Conservation (phyloP, 495 filamentous ascomycete genomes). For the Bombardia bombarda region DNA sequence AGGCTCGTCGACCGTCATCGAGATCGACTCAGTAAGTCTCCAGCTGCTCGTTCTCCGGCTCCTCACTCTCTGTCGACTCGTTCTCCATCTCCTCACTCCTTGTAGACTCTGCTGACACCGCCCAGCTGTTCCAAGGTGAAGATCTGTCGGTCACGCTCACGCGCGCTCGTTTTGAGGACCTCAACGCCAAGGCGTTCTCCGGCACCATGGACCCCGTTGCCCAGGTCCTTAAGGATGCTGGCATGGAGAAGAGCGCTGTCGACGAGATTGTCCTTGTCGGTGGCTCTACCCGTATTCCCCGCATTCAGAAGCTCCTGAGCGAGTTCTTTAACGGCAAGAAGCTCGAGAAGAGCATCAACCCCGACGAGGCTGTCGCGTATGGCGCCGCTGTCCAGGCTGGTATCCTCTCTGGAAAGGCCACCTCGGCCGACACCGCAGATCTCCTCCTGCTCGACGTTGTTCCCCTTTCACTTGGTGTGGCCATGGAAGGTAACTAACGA, state of each 20-base stretch:
- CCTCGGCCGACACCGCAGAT: constrained; percentile 89
- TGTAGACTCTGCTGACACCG: too few species aligned
- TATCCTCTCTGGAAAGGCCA: constrained; percentile 95
- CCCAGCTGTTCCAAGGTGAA: constrained; percentile 94
- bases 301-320: constrained; percentile 95
- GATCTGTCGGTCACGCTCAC: constrained; percentile 99
- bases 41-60: too few species aligned
- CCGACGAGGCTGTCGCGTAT: constrained; percentile 97
- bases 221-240: constrained; percentile 95
- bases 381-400: constrained; percentile 98
- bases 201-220: constrained; percentile 96
- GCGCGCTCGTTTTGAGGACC: constrained; percentile 98
- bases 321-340: constrained; percentile 99
- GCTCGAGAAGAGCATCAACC: constrained; percentile 99
- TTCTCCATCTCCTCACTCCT: too few species aligned
- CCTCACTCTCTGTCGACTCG: too few species aligned
- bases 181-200: constrained; percentile 94
- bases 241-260: constrained; percentile 86
- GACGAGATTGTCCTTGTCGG: constrained; percentile 98
- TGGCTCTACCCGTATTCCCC: constrained; percentile 98
- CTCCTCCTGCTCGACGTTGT: constrained; percentile 94
- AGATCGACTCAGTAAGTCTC: constrained; percentile 99
- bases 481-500: constrained; percentile 99
- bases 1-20: constrained; percentile 93
- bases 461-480: constrained; percentile 96